Base-by-base conservation (phyloP, 2,329 filamentous ascomycete species). In the Trichoderma koningii region DNA sequence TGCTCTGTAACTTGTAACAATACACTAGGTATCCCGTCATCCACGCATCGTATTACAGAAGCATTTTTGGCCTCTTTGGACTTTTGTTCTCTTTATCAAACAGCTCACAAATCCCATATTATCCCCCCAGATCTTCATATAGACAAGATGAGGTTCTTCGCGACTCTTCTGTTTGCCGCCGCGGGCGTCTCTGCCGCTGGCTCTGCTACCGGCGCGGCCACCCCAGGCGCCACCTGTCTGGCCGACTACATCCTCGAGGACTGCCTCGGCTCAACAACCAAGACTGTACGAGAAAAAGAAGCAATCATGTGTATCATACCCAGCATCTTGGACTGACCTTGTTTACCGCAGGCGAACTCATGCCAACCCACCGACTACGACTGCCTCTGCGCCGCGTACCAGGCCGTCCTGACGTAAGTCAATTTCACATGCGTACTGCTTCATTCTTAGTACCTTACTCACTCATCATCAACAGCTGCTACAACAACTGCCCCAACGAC, bases 401-500 rank as follows among this genome's bases (percentile, higher is more conserved):
- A 78, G 67, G 75, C 77, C 68, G 74, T 84, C 57, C 71, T 80
- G 52, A 82, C 81, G 81, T 83, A 72, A 67, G 80, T 76, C n/a
- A 26, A 17, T 30, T 30, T 47, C 41, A 14, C 34, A 41, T 48
- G 12, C 19, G 0, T 41, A 15, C 12, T 21, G 17, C 7, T 52
- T 4, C n/a, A 44, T 6, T 15, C 21, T 23, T 23, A 23, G 21
- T 23, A 23, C 21, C 21, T 23, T 14, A 61, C 34, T 52, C 19
- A 53, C 64, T 64, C 64, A 68, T 66, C 48, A 68, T 57, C 41
- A 34, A 23, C 64, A 82, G 81, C 67, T 85, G 82, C 81, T 85
- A 79, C 77, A 82, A 83, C 78, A 84, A 85, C 80, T 85, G 83
- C 77, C 83, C 83, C 71, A 76, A 80, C 70, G 82, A 85, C 73